A percentile compares a stretch with the other conserved stretches of the same genome.
Conservation (phyloP, 2,329 filamentous ascomycete species). For the Pyrenochaeta sp. region DNA sequence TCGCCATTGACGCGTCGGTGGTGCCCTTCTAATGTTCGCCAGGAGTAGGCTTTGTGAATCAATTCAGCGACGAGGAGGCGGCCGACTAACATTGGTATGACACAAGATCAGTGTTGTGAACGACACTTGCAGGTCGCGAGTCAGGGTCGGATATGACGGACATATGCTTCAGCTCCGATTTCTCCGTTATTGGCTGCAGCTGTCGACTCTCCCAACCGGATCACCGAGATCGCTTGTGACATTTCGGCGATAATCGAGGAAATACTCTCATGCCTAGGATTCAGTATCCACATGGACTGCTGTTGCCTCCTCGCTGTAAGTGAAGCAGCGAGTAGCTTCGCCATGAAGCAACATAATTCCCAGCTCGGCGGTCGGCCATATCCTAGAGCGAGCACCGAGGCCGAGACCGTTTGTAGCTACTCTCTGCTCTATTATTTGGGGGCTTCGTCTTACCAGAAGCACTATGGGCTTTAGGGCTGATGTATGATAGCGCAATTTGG, state of each 20-base stretch:
- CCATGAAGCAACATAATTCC: not conserved
- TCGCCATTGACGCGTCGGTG: too few relatives aligned
- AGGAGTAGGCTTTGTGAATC: too few relatives aligned
- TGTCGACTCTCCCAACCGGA: not conserved
- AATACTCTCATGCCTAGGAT: not conserved
- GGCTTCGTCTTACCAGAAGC: not conserved
- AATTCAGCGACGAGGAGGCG: too few relatives aligned
- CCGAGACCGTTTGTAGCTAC: slow-evolving; percentile 1
- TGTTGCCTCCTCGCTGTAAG: not conserved
- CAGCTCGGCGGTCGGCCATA: not conserved
- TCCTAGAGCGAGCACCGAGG: not conserved
- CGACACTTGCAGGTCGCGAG: not conserved
- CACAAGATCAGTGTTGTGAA: too few relatives aligned
- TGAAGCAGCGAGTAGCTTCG: not conserved
- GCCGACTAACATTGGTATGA: too few relatives aligned
- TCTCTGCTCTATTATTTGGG: not conserved
- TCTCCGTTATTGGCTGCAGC: not conserved
- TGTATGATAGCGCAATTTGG: not conserved
- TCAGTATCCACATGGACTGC: not conserved
- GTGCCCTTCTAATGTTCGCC: too few relatives aligned
- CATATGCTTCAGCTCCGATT: slow-evolving; percentile 9
- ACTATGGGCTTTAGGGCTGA: not conserved
- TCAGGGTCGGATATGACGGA: slow-evolving; percentile 11
- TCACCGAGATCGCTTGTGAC: not conserved
- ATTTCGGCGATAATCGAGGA: not conserved